Evolutionary conservation across 2,329 filamentous ascomycete species (phyloP).

Genomic region (Pyrenophora graminea): DNA sequence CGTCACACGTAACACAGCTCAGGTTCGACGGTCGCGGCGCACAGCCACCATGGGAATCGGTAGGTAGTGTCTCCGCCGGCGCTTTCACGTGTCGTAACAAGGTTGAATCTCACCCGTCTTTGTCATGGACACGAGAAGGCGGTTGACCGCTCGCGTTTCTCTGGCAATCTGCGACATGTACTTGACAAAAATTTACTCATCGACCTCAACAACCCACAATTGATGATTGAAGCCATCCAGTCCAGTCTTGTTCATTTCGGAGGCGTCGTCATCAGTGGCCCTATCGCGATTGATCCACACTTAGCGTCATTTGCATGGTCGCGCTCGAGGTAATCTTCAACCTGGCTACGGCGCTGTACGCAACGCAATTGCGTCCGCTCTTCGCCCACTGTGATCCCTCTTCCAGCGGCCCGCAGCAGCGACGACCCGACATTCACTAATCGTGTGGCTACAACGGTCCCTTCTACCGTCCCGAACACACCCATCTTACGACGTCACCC

Average conservation of each 20-base stretch:
- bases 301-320: constrained; percentile 21
- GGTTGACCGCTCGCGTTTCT: no score
- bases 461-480: constrained; percentile 7
- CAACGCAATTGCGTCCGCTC: constrained; percentile 7
- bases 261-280: constrained; percentile 27
- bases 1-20: background rate
- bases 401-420: background rate
- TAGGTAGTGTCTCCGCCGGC: background rate
- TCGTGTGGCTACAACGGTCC: constrained; percentile 6
- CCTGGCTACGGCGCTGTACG: constrained; percentile 3
- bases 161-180: no score
- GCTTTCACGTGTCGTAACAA: background rate
- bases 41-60: background rate
- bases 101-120: background rate
- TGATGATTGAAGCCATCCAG: background rate
- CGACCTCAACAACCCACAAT: background rate
- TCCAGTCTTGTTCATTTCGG: constrained; percentile 1
- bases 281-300: constrained; percentile 16
- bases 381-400: constrained; percentile 5
- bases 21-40: background rate
- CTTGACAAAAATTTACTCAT: background rate
- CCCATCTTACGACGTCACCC: constrained; percentile 9
- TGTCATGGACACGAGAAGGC: no score
- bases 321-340: constrained; percentile 8
- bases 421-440: background rate